Percentiles rank a stretch among this genome's conserved stretches.
Conservation (phyloP, 495 filamentous ascomycete genomes). For the Penicillium silybi region DNA sequence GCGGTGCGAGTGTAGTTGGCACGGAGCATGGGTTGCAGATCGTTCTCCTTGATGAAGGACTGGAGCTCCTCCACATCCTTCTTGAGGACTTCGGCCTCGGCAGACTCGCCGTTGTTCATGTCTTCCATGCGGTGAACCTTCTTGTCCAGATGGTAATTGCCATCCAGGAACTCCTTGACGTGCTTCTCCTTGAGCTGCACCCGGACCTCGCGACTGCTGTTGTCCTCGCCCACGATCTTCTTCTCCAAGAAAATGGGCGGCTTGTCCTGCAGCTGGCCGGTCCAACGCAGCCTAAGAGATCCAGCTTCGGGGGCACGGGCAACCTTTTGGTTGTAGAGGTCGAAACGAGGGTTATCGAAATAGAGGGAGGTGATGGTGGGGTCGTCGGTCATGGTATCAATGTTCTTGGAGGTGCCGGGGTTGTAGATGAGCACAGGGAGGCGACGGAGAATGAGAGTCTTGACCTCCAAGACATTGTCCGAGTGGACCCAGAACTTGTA, state of each 20-base stretch:
- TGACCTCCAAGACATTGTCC: conserved; percentile 93
- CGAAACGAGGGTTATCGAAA: conserved; percentile 84
- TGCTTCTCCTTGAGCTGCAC: conserved; percentile 93
- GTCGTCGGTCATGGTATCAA: conserved; percentile 70
- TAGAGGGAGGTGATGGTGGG: conserved; percentile 93
- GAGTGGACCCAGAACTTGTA: conserved; percentile 98
- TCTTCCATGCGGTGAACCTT: conserved; percentile 75
- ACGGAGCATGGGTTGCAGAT: conserved; percentile 78
- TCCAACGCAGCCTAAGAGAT: conserved; percentile 87
- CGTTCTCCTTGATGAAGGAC: conserved; percentile 68
- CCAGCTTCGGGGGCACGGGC: conserved; percentile 70
- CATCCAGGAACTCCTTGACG: conserved; percentile 79
- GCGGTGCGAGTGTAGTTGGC: conserved; percentile 94
- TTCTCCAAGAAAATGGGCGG: conserved; percentile 83
- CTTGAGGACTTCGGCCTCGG: conserved; percentile 53
- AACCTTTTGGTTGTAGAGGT: conserved; percentile 81
- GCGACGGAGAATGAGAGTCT: conserved; percentile 86
- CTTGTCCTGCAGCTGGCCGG: conserved; percentile 72
- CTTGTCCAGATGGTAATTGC: conserved; percentile 91
- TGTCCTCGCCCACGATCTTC: conserved; percentile 74
- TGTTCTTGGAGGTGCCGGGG: conserved; percentile 71
- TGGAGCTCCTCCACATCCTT: conserved; percentile 74
- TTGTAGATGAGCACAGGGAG: conserved; percentile 92
- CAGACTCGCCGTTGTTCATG: conserved; percentile 59
- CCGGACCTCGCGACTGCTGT: conserved; percentile 67